These are phyloP conservation scores for Pestalotiopsis sp. DNA, from an alignment of 2,329 filamentous ascomycete genomes.

Conservation along the genomic window DNA sequence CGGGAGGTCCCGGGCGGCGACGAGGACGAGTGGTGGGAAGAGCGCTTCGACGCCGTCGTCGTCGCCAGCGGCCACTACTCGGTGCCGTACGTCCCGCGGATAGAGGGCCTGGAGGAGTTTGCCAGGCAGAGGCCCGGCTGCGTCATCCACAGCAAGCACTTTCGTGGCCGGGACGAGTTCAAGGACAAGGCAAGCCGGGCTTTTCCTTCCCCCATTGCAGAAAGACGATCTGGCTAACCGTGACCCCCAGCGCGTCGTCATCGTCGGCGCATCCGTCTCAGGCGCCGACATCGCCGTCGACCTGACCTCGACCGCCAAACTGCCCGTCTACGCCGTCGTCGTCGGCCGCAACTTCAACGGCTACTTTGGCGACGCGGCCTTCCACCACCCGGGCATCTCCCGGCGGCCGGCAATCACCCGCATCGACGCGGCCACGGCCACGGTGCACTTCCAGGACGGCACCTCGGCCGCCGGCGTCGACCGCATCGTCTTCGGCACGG, in stretches of 20 bases:
- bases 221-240: background rate
- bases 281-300: constrained; percentile 54
- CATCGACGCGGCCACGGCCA: constrained; percentile 39
- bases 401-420: constrained; percentile 45
- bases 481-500: constrained; percentile 67
- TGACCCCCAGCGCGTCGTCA: constrained; percentile 53
- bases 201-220: no score
- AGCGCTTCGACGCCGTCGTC: constrained; percentile 63
- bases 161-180: constrained; percentile 47
- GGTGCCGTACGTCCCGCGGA: constrained; percentile 53
- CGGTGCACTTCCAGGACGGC: constrained; percentile 60
- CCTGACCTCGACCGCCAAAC: constrained; percentile 20
- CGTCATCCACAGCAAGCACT: constrained; percentile 59
- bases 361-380: constrained; percentile 31
- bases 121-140: constrained; percentile 48
- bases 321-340: constrained; percentile 27
- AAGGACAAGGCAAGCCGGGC: constrained; percentile 41
- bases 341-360: constrained; percentile 27
- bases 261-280: constrained; percentile 67
- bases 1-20: constrained; percentile 28
- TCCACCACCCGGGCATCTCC: constrained; percentile 25
- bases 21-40: constrained; percentile 63
- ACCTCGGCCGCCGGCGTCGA: constrained; percentile 56
- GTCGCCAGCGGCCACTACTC: constrained; percentile 64
- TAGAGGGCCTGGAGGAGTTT: constrained; percentile 51